These are phyloP conservation scores for Vickermania spadyakhi DNA, from an alignment of 208 protist species.

Conservation along the genomic window DNA sequence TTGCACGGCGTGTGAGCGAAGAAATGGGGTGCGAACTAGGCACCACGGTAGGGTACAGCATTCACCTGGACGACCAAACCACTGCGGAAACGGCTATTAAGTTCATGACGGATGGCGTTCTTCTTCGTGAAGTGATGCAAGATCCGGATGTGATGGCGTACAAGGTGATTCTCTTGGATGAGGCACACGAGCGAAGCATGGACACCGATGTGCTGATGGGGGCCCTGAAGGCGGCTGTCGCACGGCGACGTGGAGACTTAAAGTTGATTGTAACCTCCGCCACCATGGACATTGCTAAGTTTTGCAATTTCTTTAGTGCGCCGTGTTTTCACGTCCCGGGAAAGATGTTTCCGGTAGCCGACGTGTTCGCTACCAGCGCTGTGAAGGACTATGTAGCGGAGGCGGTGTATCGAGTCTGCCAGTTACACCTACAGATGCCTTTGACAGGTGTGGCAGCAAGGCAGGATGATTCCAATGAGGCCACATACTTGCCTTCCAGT, in stretches of 20 bases:
- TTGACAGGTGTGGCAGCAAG: slow-evolving; percentile 21
- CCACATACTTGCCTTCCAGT: not conserved
- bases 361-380: slow-evolving; percentile 68
- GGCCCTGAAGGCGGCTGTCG: slow-evolving; percentile 87
- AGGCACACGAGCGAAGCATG: slow-evolving; percentile 96
- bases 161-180: slow-evolving; percentile 98
- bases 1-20: slow-evolving; percentile 89
- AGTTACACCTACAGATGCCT: slow-evolving; percentile 82
- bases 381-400: slow-evolving; percentile 78
- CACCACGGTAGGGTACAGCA: slow-evolving; percentile 82
- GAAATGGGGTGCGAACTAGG: slow-evolving; percentile 88
- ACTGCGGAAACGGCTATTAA: slow-evolving; percentile 83
- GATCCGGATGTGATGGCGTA: slow-evolving; percentile 88
- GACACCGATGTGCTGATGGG: slow-evolving; percentile 98
- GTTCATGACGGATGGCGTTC: slow-evolving; percentile 96
- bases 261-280: slow-evolving; percentile 99
- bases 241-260: slow-evolving; percentile 82
- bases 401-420: slow-evolving; percentile 73
- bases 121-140: slow-evolving; percentile 91
- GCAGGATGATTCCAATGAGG: not conserved
- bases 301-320: slow-evolving; percentile 95
- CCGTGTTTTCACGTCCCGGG: slow-evolving; percentile 97
- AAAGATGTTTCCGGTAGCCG: slow-evolving; percentile 87
- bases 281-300: slow-evolving; percentile 98
- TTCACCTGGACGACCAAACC: slow-evolving; percentile 90